Evolutionary conservation across 2,329 filamentous ascomycete species (phyloP).

Genomic region (Thielaviopsis ethacetica): DNA sequence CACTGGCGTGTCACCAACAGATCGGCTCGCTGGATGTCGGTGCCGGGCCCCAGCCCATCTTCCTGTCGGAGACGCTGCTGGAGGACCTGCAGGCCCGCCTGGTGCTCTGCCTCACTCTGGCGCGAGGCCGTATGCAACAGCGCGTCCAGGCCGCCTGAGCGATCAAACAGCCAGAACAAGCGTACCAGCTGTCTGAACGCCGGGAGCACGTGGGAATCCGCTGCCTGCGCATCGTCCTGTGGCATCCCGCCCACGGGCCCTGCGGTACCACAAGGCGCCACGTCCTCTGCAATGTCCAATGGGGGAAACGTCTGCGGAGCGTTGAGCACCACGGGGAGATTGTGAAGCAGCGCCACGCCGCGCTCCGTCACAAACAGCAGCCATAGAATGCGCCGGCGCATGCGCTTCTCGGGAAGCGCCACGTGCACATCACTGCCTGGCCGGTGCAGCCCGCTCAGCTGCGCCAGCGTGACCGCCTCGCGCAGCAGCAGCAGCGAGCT

Average conservation of each 20-base stretch:
- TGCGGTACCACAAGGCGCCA: not conserved
- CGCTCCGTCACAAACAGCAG: slow-evolving; percentile 32
- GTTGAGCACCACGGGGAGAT: slow-evolving; percentile 29
- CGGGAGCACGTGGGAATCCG: slow-evolving; percentile 27
- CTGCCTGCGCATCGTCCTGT: slow-evolving; percentile 19
- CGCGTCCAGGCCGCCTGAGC: slow-evolving; percentile 31
- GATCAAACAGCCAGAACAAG: slow-evolving; percentile 33
- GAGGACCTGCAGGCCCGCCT: slow-evolving; percentile 23
- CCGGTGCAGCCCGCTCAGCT: slow-evolving; percentile 30
- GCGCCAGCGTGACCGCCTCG: slow-evolving; percentile 34
- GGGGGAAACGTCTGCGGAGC: slow-evolving; percentile 22
- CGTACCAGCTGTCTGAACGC: slow-evolving; percentile 32
- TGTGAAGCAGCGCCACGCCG: slow-evolving; percentile 33
- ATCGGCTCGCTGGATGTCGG: slow-evolving; percentile 32
- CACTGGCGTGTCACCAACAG: slow-evolving; percentile 33
- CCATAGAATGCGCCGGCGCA: slow-evolving; percentile 30
- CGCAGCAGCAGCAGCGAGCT: slow-evolving; percentile 31
- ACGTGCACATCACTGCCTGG: slow-evolving; percentile 5
- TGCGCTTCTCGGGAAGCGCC: slow-evolving; percentile 24
- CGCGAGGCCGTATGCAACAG: slow-evolving; percentile 23
- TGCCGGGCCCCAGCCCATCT: slow-evolving; percentile 21
- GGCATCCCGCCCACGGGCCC: not conserved
- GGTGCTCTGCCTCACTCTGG: slow-evolving; percentile 17
- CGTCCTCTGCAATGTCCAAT: slow-evolving; percentile 13
- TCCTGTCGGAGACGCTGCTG: slow-evolving; percentile 28